A percentile compares a stretch with the other conserved stretches of the same genome.
Evolutionary conservation across 345 rosid species (phyloP).

Genomic region (Theobroma cacao): DNA sequence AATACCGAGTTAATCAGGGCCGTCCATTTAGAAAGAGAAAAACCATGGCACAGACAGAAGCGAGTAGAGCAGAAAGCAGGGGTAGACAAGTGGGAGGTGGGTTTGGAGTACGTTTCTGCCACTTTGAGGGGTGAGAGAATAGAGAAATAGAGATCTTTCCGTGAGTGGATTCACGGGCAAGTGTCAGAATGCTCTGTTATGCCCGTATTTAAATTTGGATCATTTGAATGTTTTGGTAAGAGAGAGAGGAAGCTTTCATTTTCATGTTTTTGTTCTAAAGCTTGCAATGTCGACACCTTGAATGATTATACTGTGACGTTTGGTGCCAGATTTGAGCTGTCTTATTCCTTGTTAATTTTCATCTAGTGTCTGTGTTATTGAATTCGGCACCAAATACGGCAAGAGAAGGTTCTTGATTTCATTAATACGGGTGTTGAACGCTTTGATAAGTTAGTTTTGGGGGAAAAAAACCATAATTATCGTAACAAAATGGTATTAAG

Average conservation of each 20-base stretch:
- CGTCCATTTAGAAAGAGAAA: conserved; percentile 16
- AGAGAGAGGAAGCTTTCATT: background rate
- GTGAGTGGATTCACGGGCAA: conserved; percentile 30
- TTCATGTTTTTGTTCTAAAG: background rate
- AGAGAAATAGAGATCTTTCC: background rate
- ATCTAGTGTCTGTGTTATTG: too few species aligned
- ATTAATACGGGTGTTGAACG: too few species aligned
- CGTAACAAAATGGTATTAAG: too few species aligned
- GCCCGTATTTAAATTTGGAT: conserved; percentile 12
- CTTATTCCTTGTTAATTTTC: background rate
- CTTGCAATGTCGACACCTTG: background rate
- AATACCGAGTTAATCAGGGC: conserved; percentile 15
- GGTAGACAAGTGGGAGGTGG: background rate
- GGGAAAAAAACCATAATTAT: too few species aligned
- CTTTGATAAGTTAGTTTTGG: too few species aligned
- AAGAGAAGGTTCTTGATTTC: too few species aligned
- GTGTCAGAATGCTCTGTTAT: conserved; percentile 23
- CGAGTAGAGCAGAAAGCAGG: background rate
- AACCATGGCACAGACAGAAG: background rate
- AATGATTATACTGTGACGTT: background rate
- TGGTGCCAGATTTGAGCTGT: conserved; percentile 5
- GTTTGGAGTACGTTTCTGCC: background rate
- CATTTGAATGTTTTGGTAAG: background rate
- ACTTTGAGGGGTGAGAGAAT: background rate
- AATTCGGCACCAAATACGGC: too few species aligned